phyloP scores from a whole-genome alignment of 2,329 filamentous ascomycete species.

The Beauveria sp. region DNA sequence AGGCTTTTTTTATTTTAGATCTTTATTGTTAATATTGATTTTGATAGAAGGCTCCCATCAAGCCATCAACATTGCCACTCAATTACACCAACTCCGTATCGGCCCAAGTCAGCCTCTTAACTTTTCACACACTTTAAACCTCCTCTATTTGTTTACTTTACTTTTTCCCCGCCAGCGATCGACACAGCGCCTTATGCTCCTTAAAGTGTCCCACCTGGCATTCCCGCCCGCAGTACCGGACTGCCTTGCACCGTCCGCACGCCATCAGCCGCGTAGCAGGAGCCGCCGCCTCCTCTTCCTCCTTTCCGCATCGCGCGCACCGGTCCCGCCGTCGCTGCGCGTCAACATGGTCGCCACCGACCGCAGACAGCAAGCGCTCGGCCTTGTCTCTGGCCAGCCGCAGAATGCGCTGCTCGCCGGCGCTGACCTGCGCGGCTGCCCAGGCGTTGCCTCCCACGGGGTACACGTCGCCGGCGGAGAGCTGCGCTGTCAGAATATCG shows the following conservation, averaged over 20 bases:
- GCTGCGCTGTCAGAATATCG: conserved; percentile 24
- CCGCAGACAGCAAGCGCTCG: conserved; percentile 6
- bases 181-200: conserved; percentile 23
- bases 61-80: no score
- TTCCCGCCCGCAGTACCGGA: conserved; percentile 23
- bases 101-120: no score
- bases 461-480: conserved; percentile 22
- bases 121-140: no score
- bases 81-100: no score
- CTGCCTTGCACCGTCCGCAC: conserved; percentile 25
- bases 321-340: conserved; percentile 1
- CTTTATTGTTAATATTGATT: no score
- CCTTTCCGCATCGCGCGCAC: conserved; percentile 23
- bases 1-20: no score
- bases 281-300: conserved; percentile 2
- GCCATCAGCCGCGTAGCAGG: conserved; percentile 21
- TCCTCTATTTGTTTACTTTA: not conserved
- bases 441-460: conserved; percentile 26
- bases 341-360: no score
- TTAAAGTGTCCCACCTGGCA: conserved; percentile 26
- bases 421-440: conserved; percentile 25
- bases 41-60: no score
- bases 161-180: not conserved
- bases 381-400: conserved; percentile 24
- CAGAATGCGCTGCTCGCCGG: conserved; percentile 25